Evolutionary conservation across 139 green algal genomes (phyloP).

Genomic region (Monoraphidium neglectum): DNA sequence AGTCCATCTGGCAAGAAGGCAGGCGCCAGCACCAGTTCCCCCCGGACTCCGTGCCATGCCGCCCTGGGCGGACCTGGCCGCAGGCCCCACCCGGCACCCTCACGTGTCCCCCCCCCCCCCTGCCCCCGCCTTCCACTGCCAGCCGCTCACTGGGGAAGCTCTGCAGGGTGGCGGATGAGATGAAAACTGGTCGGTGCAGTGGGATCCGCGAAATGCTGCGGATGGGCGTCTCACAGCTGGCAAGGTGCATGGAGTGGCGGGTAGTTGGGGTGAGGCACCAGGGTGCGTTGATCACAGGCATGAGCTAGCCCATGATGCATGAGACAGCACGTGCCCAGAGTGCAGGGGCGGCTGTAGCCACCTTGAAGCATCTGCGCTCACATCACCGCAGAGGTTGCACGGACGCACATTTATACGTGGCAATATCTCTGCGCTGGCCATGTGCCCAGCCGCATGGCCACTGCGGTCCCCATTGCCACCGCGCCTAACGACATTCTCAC

Average conservation of each 20-base stretch:
- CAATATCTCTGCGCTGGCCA: background rate
- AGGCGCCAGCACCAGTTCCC: background rate
- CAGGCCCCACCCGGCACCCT: too few relatives aligned
- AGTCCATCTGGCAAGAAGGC: background rate
- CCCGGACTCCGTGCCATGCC: background rate
- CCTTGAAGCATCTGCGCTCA: background rate
- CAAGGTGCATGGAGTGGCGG: background rate
- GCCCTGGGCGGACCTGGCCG: too few relatives aligned
- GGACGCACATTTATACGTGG: background rate
- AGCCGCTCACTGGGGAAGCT: conserved; percentile 56
- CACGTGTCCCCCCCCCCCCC: too few relatives aligned
- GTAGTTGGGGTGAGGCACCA: background rate
- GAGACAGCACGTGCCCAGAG: background rate
- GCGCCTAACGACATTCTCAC: conserved; percentile 44
- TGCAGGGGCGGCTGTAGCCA: background rate
- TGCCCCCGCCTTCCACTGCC: too few relatives aligned
- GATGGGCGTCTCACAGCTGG: conserved; percentile 65
- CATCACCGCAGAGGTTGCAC: background rate
- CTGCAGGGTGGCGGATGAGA: conserved; percentile 71
- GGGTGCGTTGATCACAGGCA: background rate
- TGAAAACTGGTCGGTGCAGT: conserved; percentile 53
- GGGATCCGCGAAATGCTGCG: conserved; percentile 59
- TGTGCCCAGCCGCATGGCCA: background rate
- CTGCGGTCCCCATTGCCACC: background rate
- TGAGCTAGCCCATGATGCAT: background rate